Base-by-base conservation (phyloP, 768 basidiomycete species). In the Trametes gibbosa region DNA sequence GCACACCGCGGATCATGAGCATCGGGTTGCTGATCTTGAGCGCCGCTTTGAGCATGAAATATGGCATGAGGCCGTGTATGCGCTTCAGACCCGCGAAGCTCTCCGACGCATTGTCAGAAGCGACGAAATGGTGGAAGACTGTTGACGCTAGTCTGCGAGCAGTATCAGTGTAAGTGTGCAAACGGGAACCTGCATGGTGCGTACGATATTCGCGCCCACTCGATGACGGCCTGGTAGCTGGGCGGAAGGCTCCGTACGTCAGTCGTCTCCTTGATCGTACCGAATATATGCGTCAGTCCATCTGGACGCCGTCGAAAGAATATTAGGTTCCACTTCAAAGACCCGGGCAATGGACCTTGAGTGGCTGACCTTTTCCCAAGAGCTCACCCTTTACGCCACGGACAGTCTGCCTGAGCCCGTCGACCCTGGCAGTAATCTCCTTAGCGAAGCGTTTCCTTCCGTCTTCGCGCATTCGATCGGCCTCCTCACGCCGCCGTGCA, bases 171-270 rank as follows among this genome's bases (percentile, higher is more conserved):
- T 17, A n/a, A 8, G 19, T 6, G 34, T 10, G 35, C 19, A 42
- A 40, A 59, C 41, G 53, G 49, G 65, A 52, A 29, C 37, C 41
- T 56, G 46, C 35, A 47, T 65, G 24, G 62, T 17, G 68, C 94
- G 69, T 59, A 96, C 94, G 96, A 96, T 69, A 98, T 97, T 54
- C 95, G 79, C 5, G 90, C 97, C 96, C 97, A 99, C 73, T 98
- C 96, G 7, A 96, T 70, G 46, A 98, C 93, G 40, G 94, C 90
- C 63, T 84, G 80, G 67, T 95, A 98, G 61, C 95, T 92, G 7
- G 76, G 70, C 6, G 97, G 96, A 43, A 99, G 74, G 67, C 86
- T 83, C 57, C 82, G 79, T 9, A 95, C 85, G 57, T 86, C 77
- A 8, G 89, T 84, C 4, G 90, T 95, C 40, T 82, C 73, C 73